Conservation (phyloP, 176 grass and related monocot genomes). For the Triticum turgidum region DNA sequence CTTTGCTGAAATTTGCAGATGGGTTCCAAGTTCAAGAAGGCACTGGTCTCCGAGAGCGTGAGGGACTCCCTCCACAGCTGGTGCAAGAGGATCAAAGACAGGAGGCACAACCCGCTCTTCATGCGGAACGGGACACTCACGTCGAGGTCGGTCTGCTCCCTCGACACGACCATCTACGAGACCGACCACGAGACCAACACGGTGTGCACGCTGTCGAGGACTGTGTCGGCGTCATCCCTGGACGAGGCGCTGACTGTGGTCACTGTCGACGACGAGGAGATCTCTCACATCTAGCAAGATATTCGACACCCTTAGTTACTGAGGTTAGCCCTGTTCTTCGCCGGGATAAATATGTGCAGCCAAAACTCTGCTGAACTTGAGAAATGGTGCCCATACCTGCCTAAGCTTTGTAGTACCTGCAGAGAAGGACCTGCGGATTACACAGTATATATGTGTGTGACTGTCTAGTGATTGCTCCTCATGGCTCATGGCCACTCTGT, state of each 20-base stretch:
- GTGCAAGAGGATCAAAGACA: conserved; percentile 79
- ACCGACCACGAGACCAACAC: conserved; percentile 72
- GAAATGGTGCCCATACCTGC: neutral
- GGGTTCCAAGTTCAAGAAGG: conserved; percentile 95
- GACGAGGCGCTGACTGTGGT: conserved; percentile 52
- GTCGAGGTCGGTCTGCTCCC: conserved; percentile 61
- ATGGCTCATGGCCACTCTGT: neutral
- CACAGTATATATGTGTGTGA: neutral
- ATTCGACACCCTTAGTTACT: neutral
- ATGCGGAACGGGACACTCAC: conserved; percentile 32
- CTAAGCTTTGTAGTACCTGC: neutral
- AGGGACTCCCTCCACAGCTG: conserved; percentile 90
- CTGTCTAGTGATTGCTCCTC: neutral
- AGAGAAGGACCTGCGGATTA: neutral
- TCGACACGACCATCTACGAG: conserved; percentile 79
- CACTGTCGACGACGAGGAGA: conserved; percentile 40
- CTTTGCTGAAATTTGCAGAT: conserved; percentile 48
- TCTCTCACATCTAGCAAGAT: conserved; percentile 17
- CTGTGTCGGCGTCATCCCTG: conserved; percentile 58
- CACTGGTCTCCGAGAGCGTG: conserved; percentile 69
- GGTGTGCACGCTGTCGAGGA: conserved; percentile 69
- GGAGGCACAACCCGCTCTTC: conserved; percentile 51
- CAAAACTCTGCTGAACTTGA: neutral
- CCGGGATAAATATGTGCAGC: neutral
- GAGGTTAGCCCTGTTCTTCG: neutral